Conservation (phyloP, 257 asterid genomes). For the Scutellaria barbata region DNA sequence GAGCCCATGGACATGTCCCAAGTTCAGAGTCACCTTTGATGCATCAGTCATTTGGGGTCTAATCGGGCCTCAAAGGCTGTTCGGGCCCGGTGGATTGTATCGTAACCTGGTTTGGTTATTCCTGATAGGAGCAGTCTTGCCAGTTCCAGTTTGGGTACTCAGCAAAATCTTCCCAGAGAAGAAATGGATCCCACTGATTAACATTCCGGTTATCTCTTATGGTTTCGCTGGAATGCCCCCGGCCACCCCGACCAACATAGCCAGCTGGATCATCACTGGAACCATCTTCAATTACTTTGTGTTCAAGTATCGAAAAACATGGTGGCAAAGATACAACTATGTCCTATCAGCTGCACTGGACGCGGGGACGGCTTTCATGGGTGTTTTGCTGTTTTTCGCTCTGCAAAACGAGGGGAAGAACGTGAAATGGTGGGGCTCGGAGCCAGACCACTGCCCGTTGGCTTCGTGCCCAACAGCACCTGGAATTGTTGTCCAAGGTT, state of each 20-base stretch:
- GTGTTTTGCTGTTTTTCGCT: conserved; percentile 73
- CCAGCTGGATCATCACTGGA: conserved; percentile 87
- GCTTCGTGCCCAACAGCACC: conserved; percentile 94
- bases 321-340: conserved; percentile 94
- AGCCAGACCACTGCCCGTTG: conserved; percentile 85
- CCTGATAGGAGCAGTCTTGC: conserved; percentile 83
- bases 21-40: conserved; percentile 78
- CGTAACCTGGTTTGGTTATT: conserved; percentile 87
- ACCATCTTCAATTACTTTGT: conserved; percentile 80
- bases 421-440: conserved; percentile 90
- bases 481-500: conserved; percentile 69
- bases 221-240: conserved; percentile 99
- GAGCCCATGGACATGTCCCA: conserved; percentile 96
- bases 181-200: conserved; percentile 89
- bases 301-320: conserved; percentile 70
- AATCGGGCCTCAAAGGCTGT: conserved; percentile 77
- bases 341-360: conserved; percentile 91
- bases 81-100: conserved; percentile 78
- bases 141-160: conserved; percentile 81
- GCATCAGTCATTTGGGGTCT: conserved; percentile 93
- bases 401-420: conserved; percentile 71
- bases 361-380: conserved; percentile 98
- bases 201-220: conserved; percentile 82
- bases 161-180: conserved; percentile 78
- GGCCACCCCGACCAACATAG: conserved; percentile 92